A percentile compares a stretch with the other conserved stretches of the same genome.
Conservation (phyloP, 139 green algal genomes). For the Chlorella sp. region DNA sequence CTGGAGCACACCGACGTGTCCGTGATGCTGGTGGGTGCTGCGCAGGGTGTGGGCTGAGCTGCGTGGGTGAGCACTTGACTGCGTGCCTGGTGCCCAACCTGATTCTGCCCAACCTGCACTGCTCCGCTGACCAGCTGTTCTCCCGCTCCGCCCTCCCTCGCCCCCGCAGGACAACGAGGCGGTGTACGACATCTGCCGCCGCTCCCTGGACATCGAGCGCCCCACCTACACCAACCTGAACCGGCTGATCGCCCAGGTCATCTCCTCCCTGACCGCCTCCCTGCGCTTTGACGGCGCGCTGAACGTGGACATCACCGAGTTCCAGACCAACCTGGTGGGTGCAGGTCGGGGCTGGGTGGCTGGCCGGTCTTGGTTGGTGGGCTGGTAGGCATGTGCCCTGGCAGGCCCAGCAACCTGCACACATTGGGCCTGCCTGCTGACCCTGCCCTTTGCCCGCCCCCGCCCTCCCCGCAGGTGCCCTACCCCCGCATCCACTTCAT, state of each 20-base stretch:
- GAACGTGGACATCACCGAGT: conserved; percentile 98
- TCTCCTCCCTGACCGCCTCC: conserved; percentile 95
- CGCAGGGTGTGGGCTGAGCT: no score
- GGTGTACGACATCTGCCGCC: conserved; percentile 98
- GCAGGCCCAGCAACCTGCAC: neutral
- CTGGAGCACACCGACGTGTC: conserved; percentile 98
- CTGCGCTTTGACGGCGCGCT: conserved; percentile 96
- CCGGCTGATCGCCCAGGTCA: conserved; percentile 91
- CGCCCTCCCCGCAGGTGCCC: conserved; percentile 63
- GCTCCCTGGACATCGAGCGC: conserved; percentile 96
- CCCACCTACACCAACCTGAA: conserved; percentile 99
- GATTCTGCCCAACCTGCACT: no score
- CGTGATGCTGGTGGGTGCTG: conserved; percentile 79
- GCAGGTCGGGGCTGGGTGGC: neutral
- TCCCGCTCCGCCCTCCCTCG: no score
- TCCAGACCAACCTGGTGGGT: conserved; percentile 96
- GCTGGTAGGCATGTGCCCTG: no score
- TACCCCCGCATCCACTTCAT: conserved; percentile 99
- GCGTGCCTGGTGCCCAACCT: no score
- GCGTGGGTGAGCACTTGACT: no score
- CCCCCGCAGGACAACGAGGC: conserved; percentile 88
- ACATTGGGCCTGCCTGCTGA: neutral
- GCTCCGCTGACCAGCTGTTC: no score
- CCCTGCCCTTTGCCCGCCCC: neutral
- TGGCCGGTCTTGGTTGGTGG: neutral